Evolutionary conservation across 495 filamentous ascomycete species (phyloP), one percentile per base, ranked within the genome.

Genomic region (Talaromyces ruber): DNA sequence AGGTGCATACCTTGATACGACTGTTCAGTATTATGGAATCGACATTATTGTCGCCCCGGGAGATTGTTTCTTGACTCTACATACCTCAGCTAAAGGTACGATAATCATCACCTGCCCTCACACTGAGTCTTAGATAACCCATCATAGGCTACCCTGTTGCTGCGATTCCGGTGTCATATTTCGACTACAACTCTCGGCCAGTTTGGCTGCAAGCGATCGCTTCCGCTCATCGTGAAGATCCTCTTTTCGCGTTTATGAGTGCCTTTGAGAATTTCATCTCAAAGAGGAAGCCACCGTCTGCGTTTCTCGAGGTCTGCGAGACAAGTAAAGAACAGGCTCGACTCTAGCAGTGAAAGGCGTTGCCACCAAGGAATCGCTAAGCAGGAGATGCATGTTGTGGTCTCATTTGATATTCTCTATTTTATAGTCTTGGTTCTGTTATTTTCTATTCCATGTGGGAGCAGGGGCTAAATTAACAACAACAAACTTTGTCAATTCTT

Each of bases 131-230:
- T 47, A 4, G 18, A n/a, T 47, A 14, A 47, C 39, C 39, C 11
- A 47, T 47, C 18, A 16, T 47, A 47, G 16, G 43, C 43, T 50
- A 50, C 18, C 43, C 43, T 50, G 18, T 50, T 16, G 43, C 43
- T 50, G 43, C 43, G 18, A 50, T 50, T 50, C 43, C 43, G n/a
- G 18, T 50, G 21, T 50, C 43, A 4, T 68, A 68, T 50, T 43
- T 72, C 12, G 63, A 72, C n/a, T 68, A 64, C 59, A 72, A 71
- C 56, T 65, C 63, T 8, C 60, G 68, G n/a, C 65, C 70, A 7
- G 61, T 71, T 62, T 64, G 65, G 11, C 56, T 72, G 18, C 57
- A 64, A 30, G 65, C 63, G 57, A 59, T 65, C 11, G 60, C 68
- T 12, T 37, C 54, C 7, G 57, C 43, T 43, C 51, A 63, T 18